Base-by-base conservation (phyloP, 345 rosid species). In the Bruguiera sexangula region DNA sequence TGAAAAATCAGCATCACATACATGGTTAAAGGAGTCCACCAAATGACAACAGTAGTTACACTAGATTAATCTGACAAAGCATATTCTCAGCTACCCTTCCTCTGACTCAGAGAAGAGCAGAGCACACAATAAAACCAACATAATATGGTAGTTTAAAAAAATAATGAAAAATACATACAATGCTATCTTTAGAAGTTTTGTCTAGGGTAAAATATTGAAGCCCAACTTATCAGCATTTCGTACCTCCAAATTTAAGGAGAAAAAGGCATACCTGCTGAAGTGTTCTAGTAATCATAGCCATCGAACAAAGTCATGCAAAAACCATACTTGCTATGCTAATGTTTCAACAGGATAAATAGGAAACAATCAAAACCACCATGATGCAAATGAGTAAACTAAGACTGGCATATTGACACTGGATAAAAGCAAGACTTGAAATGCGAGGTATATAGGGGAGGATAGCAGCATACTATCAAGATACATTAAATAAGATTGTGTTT, bases 241-340 rank as follows among this genome's bases (percentile, higher is more conserved):
- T 72, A 76, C 57, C 68, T 79, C 63, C 61, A 22, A 65, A 59
- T 66, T 66, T 31, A 46, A 58, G 73, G 55, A 63, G 65, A 60
- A 68, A 52, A 71, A 13, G 50, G 50, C 50, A 16, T 46, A 69
- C 63, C 70, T 71, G 67, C 51, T 43, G 64, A 72, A 69, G 69
- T 73, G 61, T 69, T 69, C 66, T 58, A 37, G 31, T 34, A 62
- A 50, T 60, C 58, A 46, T 29, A 63, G 52, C 60, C 76, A 63
- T 63, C 62, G 64, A 72, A 55, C 37, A 57, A 48, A 31, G 27
- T 51, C 54, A 8, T 62, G 29, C 8, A 66, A 66, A 51, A 31
- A 30, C 20, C n/a, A 62, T 29, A 62, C 62, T 58, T 11, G 51
- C 69, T 43, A 72, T 27, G 29, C 67, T 31, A 69, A 57, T 36